These are phyloP conservation scores for Macrophomina pseudophaseolina DNA, from an alignment of 2,329 filamentous ascomycete genomes.

Conservation along the genomic window DNA sequence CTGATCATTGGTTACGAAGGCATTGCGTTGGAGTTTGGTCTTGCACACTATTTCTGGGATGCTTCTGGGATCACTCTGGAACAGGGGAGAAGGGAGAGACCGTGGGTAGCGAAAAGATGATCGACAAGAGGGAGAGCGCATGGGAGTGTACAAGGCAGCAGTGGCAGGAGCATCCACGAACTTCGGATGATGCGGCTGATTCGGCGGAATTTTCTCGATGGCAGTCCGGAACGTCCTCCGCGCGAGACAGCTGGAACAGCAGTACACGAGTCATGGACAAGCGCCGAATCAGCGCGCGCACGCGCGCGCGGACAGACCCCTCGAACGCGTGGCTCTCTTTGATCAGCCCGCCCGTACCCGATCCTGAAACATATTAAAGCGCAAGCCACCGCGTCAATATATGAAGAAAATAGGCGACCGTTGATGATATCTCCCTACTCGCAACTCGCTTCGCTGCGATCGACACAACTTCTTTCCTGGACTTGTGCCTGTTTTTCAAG, in stretches of 20 bases:
- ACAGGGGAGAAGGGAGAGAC: background rate
- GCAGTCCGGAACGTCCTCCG: background rate
- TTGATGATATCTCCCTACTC: background rate
- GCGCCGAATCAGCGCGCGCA: background rate
- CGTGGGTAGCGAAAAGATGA: background rate
- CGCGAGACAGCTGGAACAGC: background rate
- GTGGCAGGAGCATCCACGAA: background rate
- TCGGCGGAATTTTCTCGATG: background rate
- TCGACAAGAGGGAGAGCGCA: background rate
- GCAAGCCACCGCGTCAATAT: constrained; percentile 8
- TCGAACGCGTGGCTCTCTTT: no score
- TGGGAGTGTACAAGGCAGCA: background rate
- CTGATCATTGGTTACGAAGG: background rate
- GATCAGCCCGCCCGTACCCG: no score
- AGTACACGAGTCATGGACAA: constrained; percentile 3
- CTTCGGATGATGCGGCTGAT: background rate
- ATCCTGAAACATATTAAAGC: constrained; percentile 6
- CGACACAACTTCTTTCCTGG: background rate
- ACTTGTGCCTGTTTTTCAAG: background rate
- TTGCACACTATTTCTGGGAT: background rate
- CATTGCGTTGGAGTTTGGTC: background rate
- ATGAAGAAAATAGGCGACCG: background rate
- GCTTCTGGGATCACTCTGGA: background rate
- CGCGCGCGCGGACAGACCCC: background rate
- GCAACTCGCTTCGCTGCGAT: background rate